Percentiles rank a stretch among this genome's conserved stretches.
phyloP scores from a whole-genome alignment of 2,329 filamentous ascomycete species.

The Dactylellina cionopaga region DNA sequence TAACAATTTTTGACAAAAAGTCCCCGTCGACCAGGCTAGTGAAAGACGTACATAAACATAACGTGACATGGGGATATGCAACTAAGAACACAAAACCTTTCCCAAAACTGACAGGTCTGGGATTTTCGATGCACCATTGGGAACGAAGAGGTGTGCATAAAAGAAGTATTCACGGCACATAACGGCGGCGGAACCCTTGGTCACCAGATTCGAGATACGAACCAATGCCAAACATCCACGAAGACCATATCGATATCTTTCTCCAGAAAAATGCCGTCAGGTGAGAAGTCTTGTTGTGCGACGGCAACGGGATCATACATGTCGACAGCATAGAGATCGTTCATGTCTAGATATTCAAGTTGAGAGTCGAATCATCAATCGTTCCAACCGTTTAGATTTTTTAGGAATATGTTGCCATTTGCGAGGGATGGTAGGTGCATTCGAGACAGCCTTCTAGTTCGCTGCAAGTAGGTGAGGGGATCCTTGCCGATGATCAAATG shows the following conservation, averaged over 20 bases:
- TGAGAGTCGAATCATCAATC: too few species aligned
- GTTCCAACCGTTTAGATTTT: too few species aligned
- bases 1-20: conserved; percentile 28
- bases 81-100: conserved; percentile 40
- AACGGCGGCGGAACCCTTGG: conserved; percentile 33
- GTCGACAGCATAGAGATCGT: conserved; percentile 3
- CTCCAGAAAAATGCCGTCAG: conserved; percentile 26
- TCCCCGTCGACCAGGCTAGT: conserved; percentile 30
- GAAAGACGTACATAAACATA: conserved; percentile 25
- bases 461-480: conserved; percentile 24
- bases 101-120: conserved; percentile 46
- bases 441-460: conserved; percentile 25
- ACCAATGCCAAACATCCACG: conserved; percentile 52
- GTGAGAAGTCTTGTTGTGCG: conserved; percentile 38
- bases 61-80: conserved; percentile 35
- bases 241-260: conserved; percentile 21
- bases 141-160: conserved; percentile 46
- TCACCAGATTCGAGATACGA: conserved; percentile 46
- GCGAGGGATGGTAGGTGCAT: conserved; percentile 45
- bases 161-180: conserved; percentile 43
- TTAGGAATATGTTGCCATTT: too few species aligned
- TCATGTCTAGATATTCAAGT: too few species aligned
- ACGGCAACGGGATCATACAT: conserved; percentile 23
- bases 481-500: conserved; percentile 50
- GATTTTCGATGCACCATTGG: conserved; percentile 27